phyloP scores from a whole-genome alignment of 139 green algal genomes.

The Haematococcus lacustris region DNA sequence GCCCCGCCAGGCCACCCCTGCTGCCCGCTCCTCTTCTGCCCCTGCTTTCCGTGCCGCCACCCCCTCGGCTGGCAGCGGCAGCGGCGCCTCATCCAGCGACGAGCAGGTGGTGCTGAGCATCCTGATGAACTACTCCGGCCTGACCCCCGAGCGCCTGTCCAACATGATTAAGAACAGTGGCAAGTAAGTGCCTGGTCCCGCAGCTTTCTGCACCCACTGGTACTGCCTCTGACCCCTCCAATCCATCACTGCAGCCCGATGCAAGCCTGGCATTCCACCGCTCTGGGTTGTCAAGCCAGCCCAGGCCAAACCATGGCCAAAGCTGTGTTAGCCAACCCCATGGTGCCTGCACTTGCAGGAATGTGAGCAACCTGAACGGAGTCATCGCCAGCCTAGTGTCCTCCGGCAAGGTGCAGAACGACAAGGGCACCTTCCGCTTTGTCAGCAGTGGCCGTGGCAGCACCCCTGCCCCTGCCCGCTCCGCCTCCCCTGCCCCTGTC shows the following conservation, averaged over 20 bases:
- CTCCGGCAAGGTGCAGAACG: conserved; percentile 5
- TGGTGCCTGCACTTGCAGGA: too few species aligned
- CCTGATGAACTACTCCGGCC: neutral
- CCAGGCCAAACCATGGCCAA: too few species aligned
- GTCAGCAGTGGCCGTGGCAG: neutral
- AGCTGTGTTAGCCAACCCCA: too few species aligned
- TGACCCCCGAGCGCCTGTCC: neutral
- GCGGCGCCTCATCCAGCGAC: neutral
- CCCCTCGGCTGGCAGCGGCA: neutral
- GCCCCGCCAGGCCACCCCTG: neutral
- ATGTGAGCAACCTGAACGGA: neutral
- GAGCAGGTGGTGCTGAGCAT: neutral
- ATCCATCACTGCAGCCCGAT: too few species aligned
- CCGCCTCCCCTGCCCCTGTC: too few species aligned
- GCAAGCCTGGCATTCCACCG: too few species aligned
- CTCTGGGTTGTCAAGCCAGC: too few species aligned
- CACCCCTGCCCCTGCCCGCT: neutral
- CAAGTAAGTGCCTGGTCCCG: conserved; percentile 2
- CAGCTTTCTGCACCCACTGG: too few species aligned
- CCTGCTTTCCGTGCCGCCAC: neutral
- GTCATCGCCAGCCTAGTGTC: neutral
- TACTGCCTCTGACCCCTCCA: too few species aligned
- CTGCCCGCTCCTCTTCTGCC: neutral
- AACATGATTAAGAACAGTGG: neutral
- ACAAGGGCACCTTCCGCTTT: conserved; percentile 7